phyloP scores from a whole-genome alignment of 2,329 filamentous ascomycete species.

The Hymenoscyphus fructigenus region DNA sequence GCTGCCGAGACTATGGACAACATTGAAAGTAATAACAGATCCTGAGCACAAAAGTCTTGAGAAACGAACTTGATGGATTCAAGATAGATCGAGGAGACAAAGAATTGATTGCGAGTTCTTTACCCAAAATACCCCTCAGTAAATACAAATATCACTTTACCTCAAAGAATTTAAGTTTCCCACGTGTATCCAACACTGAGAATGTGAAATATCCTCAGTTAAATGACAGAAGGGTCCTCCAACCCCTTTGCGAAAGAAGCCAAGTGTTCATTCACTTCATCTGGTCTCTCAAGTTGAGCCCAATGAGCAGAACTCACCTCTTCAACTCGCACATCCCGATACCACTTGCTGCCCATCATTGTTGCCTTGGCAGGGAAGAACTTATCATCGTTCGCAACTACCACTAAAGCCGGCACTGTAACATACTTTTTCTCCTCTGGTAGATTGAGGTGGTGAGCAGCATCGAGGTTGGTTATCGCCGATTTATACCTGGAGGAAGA shows the following conservation, averaged over 20 bases:
- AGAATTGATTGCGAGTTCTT: not conserved
- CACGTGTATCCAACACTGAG: not conserved
- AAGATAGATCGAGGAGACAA: not conserved
- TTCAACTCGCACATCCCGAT: constrained; percentile 2
- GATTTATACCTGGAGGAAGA: constrained; percentile 4
- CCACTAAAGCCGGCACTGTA: not conserved
- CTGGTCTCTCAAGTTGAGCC: constrained; percentile 4
- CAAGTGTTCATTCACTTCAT: not conserved
- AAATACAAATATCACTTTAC: not conserved
- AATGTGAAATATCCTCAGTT: not conserved
- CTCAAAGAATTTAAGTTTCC: no score
- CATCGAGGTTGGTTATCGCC: not conserved
- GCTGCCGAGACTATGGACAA: not conserved
- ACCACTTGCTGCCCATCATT: not conserved
- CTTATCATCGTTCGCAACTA: constrained; percentile 4
- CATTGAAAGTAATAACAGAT: not conserved
- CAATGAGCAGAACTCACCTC: constrained; percentile 8
- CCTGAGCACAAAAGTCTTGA: not conserved
- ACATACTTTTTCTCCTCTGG: not conserved
- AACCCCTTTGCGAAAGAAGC: not conserved
- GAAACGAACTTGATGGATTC: not conserved
- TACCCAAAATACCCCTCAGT: not conserved
- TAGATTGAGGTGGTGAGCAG: not conserved
- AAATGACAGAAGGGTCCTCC: not conserved
- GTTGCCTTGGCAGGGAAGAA: not conserved